phyloP scores from a whole-genome alignment of 2,329 filamentous ascomycete species.

The Keithomyces neogunnii region DNA sequence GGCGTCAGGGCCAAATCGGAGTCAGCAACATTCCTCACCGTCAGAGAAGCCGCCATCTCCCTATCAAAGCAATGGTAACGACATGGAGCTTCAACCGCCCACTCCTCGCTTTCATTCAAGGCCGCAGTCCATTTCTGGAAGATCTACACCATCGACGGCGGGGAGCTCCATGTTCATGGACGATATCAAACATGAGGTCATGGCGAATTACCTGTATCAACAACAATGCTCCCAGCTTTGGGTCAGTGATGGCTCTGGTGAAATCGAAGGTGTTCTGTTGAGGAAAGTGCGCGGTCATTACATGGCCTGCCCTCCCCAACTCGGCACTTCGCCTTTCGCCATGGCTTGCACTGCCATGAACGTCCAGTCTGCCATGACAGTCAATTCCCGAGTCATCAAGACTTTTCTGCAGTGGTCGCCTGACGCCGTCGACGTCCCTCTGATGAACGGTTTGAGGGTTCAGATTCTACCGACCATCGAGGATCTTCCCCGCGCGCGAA shows the following conservation, averaged over 20 bases:
- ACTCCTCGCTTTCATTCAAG: constrained; percentile 25
- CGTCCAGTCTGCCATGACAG: constrained; percentile 70
- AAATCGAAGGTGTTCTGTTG: constrained; percentile 64
- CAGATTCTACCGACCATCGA: constrained; percentile 67
- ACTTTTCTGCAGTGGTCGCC: constrained; percentile 67
- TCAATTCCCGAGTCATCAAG: constrained; percentile 72
- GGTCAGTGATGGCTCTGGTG: constrained; percentile 61
- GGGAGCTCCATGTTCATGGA: constrained; percentile 52
- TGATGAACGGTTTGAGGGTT: constrained; percentile 68
- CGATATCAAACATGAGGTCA: constrained; percentile 72
- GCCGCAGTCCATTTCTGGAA: constrained; percentile 34
- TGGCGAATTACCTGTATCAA: constrained; percentile 77
- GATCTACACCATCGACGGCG: constrained; percentile 27
- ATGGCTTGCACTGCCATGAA: constrained; percentile 60
- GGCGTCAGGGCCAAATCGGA: constrained; percentile 12
- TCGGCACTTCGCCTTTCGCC: constrained; percentile 56
- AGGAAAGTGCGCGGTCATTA: constrained; percentile 61
- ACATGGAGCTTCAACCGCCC: constrained; percentile 41
- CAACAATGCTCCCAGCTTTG: constrained; percentile 68
- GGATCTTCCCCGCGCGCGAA: constrained; percentile 61
- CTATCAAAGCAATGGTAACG: constrained; percentile 22
- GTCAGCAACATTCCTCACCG: constrained; percentile 14
- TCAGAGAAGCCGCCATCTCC: constrained; percentile 30
- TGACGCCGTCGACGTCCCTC: constrained; percentile 63
- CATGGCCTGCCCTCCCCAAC: constrained; percentile 61